Evolutionary conservation across 2,329 filamentous ascomycete genomes (phyloP).

Genomic region (Nemania bipapillata): DNA sequence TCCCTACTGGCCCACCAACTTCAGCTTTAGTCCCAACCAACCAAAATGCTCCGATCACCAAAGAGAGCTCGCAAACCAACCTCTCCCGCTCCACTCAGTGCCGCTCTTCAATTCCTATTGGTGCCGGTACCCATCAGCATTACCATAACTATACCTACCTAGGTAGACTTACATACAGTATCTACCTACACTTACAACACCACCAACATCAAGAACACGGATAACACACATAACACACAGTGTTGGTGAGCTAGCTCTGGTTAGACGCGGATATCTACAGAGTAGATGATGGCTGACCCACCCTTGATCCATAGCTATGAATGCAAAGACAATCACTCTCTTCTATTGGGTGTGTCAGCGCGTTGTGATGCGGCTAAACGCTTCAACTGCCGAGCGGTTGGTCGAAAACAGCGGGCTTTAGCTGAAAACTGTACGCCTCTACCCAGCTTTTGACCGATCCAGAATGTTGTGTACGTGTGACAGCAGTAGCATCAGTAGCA

Average conservation of each 20-base stretch:
- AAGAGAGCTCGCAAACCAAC: constrained; percentile 32
- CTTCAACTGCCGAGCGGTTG: constrained; percentile 40
- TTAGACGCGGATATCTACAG: constrained; percentile 7
- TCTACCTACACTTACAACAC: neutral
- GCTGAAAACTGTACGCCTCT: constrained; percentile 9
- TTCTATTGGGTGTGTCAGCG: constrained; percentile 46
- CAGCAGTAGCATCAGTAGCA: constrained; percentile 7
- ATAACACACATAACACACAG: neutral
- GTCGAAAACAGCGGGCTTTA: constrained; percentile 41
- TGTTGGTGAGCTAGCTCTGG: constrained; percentile 11
- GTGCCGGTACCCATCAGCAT: constrained; percentile 1
- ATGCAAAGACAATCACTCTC: constrained; percentile 35
- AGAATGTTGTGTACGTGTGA: neutral
- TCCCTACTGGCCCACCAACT: constrained; percentile 39
- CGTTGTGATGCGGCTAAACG: constrained; percentile 47
- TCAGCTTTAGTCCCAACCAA: constrained; percentile 46
- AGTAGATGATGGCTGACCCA: neutral
- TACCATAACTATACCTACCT: neutral
- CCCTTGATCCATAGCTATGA: constrained; percentile 35
- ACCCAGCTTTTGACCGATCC: neutral
- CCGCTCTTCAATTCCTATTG: constrained; percentile 19
- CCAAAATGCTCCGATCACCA: constrained; percentile 43
- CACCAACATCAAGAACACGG: too few relatives aligned
- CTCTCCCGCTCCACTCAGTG: constrained; percentile 13
- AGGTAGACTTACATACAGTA: too few relatives aligned